phyloP scores from a whole-genome alignment of 2,329 filamentous ascomycete species.

The Fusarium irregulare region DNA sequence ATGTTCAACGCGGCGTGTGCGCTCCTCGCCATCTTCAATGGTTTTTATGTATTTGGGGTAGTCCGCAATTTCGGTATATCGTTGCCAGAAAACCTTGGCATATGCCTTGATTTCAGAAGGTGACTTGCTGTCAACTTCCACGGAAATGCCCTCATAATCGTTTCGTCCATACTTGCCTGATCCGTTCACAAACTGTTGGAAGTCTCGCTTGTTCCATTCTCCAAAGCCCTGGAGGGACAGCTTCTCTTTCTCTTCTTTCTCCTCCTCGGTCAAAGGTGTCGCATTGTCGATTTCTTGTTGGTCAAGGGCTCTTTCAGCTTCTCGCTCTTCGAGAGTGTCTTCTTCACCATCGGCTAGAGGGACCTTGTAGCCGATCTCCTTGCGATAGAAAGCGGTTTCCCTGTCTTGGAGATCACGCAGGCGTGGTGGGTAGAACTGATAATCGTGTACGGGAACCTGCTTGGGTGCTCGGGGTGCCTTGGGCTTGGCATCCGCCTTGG shows the following conservation, averaged over 20 bases:
- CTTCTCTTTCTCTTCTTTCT: constrained; percentile 85
- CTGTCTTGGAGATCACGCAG: constrained; percentile 92
- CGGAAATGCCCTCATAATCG: constrained; percentile 85
- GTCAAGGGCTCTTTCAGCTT: constrained; percentile 86
- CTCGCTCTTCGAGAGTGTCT: constrained; percentile 84
- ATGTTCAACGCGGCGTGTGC: constrained; percentile 86
- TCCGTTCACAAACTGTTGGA: constrained; percentile 97
- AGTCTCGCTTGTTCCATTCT: constrained; percentile 96
- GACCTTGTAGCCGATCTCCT: constrained; percentile 96
- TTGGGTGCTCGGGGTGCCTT: constrained; percentile 96
- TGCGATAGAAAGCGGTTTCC: constrained; percentile 94
- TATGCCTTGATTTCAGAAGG: constrained; percentile 88
- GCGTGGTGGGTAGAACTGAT: constrained; percentile 92
- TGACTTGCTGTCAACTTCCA: constrained; percentile 92
- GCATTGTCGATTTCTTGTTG: constrained; percentile 96
- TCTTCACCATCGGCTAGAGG: constrained; percentile 89
- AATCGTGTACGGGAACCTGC: constrained; percentile 92
- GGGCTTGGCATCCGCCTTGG: constrained; percentile 89
- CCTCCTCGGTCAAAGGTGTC: constrained; percentile 86
- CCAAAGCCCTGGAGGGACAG: constrained; percentile 88
- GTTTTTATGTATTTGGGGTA: constrained; percentile 89
- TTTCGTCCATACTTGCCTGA: constrained; percentile 91
- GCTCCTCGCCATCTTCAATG: constrained; percentile 93
- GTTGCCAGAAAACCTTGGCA: constrained; percentile 95
- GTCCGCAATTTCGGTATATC: constrained; percentile 89